Percentiles rank a stretch among this genome's conserved stretches.
Evolutionary conservation across 73 alveolate species (phyloP).

Genomic region (Paramecium biaurelia): DNA sequence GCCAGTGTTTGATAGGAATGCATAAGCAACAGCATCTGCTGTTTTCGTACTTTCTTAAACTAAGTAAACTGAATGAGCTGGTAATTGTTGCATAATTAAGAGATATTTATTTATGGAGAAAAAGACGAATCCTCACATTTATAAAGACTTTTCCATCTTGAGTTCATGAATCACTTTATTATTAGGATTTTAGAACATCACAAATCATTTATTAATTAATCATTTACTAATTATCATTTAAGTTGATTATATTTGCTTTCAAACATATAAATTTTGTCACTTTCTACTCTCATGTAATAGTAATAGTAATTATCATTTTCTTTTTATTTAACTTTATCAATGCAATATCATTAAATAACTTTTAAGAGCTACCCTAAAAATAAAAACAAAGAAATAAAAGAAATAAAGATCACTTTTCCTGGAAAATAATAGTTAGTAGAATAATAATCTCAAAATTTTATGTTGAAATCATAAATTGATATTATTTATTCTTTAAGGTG

Average conservation of each 20-base stretch:
- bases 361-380: too few species aligned
- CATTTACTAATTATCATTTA: not conserved
- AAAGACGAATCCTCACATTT: not conserved
- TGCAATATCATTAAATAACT: not conserved
- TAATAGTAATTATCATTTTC: too few species aligned
- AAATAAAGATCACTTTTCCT: too few species aligned
- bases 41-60: not conserved
- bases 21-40: conserved; percentile 57
- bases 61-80: not conserved
- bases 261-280: not conserved
- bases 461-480: not conserved
- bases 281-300: not conserved
- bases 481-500: not conserved
- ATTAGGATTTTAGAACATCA: not conserved
- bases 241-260: not conserved
- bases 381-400: too few species aligned
- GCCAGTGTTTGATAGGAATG: not conserved
- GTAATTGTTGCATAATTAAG: conserved; percentile 26
- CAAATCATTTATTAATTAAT: not conserved
- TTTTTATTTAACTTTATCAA: not conserved
- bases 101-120: not conserved
- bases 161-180: not conserved
- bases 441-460: not conserved
- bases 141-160: not conserved
- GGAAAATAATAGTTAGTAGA: too few species aligned